Evolutionary conservation across 192 early-diverging fungal genomes (phyloP), one percentile per base, ranked within the genome.

Genomic region (Coemansia sp.): DNA sequence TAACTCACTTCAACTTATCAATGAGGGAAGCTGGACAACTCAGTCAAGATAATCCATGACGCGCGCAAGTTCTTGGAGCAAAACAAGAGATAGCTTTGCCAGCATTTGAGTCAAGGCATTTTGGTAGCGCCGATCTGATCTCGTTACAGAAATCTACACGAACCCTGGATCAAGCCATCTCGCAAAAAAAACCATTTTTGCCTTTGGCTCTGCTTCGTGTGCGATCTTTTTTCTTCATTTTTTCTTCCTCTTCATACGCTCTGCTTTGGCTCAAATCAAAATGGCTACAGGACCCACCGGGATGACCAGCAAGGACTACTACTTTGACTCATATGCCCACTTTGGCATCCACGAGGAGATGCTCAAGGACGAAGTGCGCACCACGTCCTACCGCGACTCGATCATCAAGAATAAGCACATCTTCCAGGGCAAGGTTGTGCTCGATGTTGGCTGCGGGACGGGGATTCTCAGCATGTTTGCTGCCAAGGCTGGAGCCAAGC

Each of bases 401-500:
- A 98, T 99, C 63, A 90, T 93, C 65, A 87, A 97, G 67, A 99
- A 97, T 87, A 86, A 88, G 81, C 93, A 96, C 68, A 77, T 99
- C 18, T 98, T 98, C 84, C 88, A 94, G 74, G 93, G 88, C 76
- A 99, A 99, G 82, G 87, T 95, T 52, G 97, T 99, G 18, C 82
- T 99, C 36, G 97, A 99, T 72, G 95, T 99, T n/a, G 97, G 97
- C 37, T 98, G 97, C 71, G 97, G 97, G 62, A 99, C 97, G 21
- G 94, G 97, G 61, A 98, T 98, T 64, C 83, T 98, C 40, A 93
- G 90, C 70, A 97, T 99, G 95, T 99, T 99, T 83, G 97, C 97
- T 15, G 93, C 97, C n/a, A 94, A 92, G 75, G 92, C 95, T 43
- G 97, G 97, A 15, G 97, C 97, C 37, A 91, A 92, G 82, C 84